These are phyloP conservation scores for Apiospora marii DNA, from an alignment of 2,329 filamentous ascomycete genomes.

Conservation along the genomic window DNA sequence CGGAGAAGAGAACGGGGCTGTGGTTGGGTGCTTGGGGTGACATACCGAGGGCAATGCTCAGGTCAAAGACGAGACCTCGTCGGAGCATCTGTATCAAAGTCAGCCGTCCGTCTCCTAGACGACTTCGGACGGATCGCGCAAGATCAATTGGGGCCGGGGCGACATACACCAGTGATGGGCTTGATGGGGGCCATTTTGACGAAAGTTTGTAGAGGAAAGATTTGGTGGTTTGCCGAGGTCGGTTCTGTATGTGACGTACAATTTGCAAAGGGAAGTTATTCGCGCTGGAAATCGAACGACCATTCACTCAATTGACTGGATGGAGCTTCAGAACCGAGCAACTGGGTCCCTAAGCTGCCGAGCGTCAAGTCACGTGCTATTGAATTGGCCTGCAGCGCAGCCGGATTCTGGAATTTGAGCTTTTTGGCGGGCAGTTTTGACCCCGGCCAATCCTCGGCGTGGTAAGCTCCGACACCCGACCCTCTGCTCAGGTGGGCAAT, in stretches of 20 bases:
- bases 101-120: constrained; percentile 44
- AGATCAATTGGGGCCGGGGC: constrained; percentile 26
- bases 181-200: constrained; percentile 43
- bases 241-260: constrained; percentile 21
- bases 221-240: constrained; percentile 27
- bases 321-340: constrained; percentile 6
- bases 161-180: constrained; percentile 68
- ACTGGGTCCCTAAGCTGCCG: not conserved
- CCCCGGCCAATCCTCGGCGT: constrained; percentile 13
- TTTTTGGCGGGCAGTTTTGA: not conserved
- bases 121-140: constrained; percentile 10
- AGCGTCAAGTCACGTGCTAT: constrained; percentile 27
- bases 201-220: constrained; percentile 26
- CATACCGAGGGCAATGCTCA: constrained; percentile 64
- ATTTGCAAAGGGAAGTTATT: constrained; percentile 27
- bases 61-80: constrained; percentile 64
- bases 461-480: constrained; percentile 15
- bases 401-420: not conserved
- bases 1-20: not conserved
- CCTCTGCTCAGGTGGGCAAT: not conserved
- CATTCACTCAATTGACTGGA: constrained; percentile 21
- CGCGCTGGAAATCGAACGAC: constrained; percentile 29
- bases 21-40: constrained; percentile 29
- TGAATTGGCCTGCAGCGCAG: no score
- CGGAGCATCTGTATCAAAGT: constrained; percentile 63